A percentile compares a stretch with the other conserved stretches of the same genome.
These are phyloP conservation scores for Colletotrichum sp. DNA, from an alignment of 2,329 filamentous ascomycete species.

Conservation along the genomic window DNA sequence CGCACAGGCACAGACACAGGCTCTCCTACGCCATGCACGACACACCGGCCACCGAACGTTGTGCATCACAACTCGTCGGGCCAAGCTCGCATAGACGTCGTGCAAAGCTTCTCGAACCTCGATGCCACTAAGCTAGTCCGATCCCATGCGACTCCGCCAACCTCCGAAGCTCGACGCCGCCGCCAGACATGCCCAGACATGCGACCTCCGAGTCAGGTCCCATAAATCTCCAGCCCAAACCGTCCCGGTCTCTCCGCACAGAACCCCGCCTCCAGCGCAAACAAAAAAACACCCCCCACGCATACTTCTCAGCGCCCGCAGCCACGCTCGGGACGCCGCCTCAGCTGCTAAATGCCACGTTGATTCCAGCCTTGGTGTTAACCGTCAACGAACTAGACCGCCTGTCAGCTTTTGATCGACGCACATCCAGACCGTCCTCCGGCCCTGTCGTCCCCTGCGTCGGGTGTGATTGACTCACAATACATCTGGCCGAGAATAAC, in stretches of 20 bases:
- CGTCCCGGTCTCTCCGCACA: background rate
- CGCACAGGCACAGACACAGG: background rate
- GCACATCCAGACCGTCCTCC: background rate
- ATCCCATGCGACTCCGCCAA: background rate
- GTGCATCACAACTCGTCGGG: background rate
- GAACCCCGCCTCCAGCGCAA: background rate
- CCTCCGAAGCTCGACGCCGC: background rate
- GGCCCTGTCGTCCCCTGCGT: background rate
- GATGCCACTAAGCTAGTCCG: background rate
- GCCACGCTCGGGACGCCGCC: background rate
- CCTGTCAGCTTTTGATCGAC: conserved; percentile 11
- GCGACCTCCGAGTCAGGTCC: conserved; percentile 5
- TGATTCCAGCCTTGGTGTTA: conserved; percentile 34
- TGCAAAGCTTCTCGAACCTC: background rate
- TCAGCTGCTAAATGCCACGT: conserved; percentile 28
- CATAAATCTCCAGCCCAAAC: background rate
- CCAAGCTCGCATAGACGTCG: background rate
- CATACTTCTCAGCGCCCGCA: background rate
- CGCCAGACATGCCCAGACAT: background rate
- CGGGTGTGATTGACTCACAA: conserved; percentile 35
- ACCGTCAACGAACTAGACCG: conserved; percentile 28
- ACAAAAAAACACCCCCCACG: background rate
- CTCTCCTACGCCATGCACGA: background rate
- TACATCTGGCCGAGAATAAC: conserved; percentile 44
- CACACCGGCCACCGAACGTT: background rate